Evolutionary conservation across 75 land plant species (phyloP), one percentile per base, ranked within the genome.

Genomic region (Pinus albicaulis): DNA sequence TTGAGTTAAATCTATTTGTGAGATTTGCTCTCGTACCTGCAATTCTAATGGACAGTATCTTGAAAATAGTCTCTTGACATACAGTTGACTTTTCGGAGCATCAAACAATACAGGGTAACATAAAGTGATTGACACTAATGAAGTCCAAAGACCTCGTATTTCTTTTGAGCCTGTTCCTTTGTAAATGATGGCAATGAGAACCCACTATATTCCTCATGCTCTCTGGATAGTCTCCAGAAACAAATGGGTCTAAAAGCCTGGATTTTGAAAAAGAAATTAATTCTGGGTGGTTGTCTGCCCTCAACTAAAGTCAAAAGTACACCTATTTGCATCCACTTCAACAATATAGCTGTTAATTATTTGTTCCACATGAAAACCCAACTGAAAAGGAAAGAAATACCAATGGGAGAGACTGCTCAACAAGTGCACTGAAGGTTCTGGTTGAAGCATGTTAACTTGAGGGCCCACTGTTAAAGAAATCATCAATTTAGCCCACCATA

Each of bases 401-500:
- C 61, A 20, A 59, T 20, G 20, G 22, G 20, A 20, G 20, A 20
- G 61, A 20, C 23, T 59, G 22, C 20, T 59, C 1, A 20, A 20
- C 20, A 6, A n/a, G n/a, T n/a, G 61, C 61, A 20, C 22, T 59
- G 10, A 20, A 20, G 20, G 8, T 59, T 48, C 53, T 8, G 11
- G 52, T 7, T 48, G 53, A 48, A 48, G 12, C 53, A 48, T 48
- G 53, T 48, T 48, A 48, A 48, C 10, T 48, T 48, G 11, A 8
- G 8, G 10, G 10, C 5, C 1, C 61, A 59, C 7, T 59, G 22
- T 59, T 16, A 41, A 19, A 69, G 8, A 69, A 69, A 1, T 22
- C 15, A 75, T 77, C 78, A 89, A n/a, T 34, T 5, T 89, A 89
- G 11, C 89, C 91, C 11, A 79, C 7, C 10, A n/a, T 8, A 66